These are phyloP conservation scores for Penicillium cinerascens DNA, from an alignment of 495 filamentous ascomycete species.

Conservation along the genomic window DNA sequence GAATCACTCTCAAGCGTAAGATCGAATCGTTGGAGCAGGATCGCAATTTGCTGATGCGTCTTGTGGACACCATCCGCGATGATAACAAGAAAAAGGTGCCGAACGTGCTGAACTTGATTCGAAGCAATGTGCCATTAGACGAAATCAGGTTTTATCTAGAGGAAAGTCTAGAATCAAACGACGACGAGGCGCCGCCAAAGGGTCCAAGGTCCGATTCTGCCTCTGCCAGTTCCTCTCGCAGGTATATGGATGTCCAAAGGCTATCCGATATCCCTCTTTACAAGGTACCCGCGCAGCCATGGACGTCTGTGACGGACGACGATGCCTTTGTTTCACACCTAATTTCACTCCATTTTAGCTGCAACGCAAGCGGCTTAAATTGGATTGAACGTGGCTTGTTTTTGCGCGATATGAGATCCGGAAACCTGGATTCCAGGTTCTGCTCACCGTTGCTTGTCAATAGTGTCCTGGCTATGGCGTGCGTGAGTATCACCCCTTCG, in stretches of 20 bases:
- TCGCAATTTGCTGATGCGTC: constrained; percentile 16
- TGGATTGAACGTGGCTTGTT: background rate
- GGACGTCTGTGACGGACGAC: constrained; percentile 39
- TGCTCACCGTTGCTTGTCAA: constrained; percentile 47
- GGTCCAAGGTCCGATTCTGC: background rate
- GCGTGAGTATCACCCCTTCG: constrained; percentile 21
- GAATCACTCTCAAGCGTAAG: constrained; percentile 21
- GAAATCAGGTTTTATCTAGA: background rate
- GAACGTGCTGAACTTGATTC: background rate
- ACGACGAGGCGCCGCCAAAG: background rate
- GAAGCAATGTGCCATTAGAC: background rate
- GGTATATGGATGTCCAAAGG: constrained; percentile 19
- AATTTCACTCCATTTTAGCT: background rate
- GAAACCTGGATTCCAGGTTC: constrained; percentile 19
- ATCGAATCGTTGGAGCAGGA: constrained; percentile 24
- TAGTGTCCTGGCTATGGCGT: constrained; percentile 35
- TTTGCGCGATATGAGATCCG: background rate
- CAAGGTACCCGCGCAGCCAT: constrained; percentile 33
- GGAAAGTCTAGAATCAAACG: background rate
- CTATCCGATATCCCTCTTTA: constrained; percentile 22
- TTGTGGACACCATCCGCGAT: constrained; percentile 20
- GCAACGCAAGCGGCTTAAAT: background rate
- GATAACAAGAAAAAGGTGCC: background rate
- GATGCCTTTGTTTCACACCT: constrained; percentile 12
- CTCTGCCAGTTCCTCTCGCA: background rate